phyloP scores from a whole-genome alignment of 78 protist species.

The Dictyostelium purpureum region DNA sequence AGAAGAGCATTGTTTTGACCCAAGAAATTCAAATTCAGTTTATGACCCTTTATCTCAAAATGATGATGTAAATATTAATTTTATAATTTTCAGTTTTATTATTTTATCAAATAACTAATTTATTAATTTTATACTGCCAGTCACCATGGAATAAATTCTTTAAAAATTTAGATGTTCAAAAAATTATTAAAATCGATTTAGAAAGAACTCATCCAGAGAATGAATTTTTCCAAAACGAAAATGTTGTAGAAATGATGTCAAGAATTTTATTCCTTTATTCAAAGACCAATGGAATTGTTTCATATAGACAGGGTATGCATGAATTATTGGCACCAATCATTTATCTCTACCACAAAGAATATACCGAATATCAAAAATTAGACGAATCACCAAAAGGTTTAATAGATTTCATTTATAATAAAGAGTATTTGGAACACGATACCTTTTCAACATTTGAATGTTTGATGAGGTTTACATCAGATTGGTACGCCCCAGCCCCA shows the following conservation, averaged over 20 bases:
- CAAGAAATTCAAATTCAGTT: conserved; percentile 6
- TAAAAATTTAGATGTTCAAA: conserved; percentile 70
- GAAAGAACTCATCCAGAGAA: conserved; percentile 85
- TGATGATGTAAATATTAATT: conserved; percentile 38
- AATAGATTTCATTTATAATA: conserved; percentile 42
- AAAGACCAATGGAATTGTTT: conserved; percentile 35
- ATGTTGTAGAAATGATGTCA: conserved; percentile 30
- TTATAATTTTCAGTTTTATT: neutral
- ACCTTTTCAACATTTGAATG: neutral
- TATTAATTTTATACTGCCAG: neutral
- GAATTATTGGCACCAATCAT: conserved; percentile 88
- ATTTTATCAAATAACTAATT: neutral
- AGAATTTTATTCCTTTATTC: conserved; percentile 79
- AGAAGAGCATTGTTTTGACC: conserved; percentile 44
- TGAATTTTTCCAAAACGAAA: conserved; percentile 67
- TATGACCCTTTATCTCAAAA: conserved; percentile 58
- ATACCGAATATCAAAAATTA: neutral
- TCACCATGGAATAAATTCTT: conserved; percentile 86
- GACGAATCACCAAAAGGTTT: neutral
- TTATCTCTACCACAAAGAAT: conserved; percentile 42
- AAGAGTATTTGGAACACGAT: conserved; percentile 68
- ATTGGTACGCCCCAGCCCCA: conserved; percentile 39
- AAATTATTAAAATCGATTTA: conserved; percentile 77
- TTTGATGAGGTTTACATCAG: conserved; percentile 37
- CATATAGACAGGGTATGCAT: conserved; percentile 90